Percentiles rank a stretch among this genome's conserved stretches.
Conservation (phyloP, 176 grass and related monocot genomes). For the Rhynchospora breviuscula region DNA sequence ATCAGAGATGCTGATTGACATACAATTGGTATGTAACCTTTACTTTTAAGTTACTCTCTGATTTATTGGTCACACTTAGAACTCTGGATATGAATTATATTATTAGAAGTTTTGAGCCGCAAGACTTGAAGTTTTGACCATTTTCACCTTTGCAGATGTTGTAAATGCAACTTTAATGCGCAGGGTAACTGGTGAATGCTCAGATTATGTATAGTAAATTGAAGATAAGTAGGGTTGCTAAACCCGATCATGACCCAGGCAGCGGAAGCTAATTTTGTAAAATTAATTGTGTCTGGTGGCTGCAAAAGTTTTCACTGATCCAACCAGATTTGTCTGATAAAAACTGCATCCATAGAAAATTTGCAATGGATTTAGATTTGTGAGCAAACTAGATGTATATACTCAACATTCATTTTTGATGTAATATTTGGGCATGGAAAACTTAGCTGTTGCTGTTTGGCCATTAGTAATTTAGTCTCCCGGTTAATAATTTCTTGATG, state of each 20-base stretch:
- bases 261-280: slow-evolving; percentile 19
- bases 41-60: background rate
- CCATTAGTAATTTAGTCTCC: background rate
- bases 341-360: background rate
- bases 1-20: slow-evolving; percentile 77
- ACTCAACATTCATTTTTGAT: background rate
- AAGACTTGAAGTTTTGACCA: background rate
- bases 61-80: background rate
- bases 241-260: background rate
- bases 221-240: background rate
- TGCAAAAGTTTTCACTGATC: background rate
- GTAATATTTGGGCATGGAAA: background rate
- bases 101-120: background rate
- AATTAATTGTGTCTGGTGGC: background rate
- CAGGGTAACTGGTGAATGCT: slow-evolving; percentile 69
- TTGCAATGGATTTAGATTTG: background rate
- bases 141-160: background rate
- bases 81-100: background rate
- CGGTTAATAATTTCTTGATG: background rate
- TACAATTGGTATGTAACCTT: slow-evolving; percentile 56
- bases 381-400: background rate
- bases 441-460: background rate
- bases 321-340: background rate
- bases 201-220: slow-evolving; percentile 22
- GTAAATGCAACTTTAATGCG: background rate